These are phyloP conservation scores for Laguncularia racemosa DNA, from an alignment of 345 rosid genomes.

Conservation along the genomic window DNA sequence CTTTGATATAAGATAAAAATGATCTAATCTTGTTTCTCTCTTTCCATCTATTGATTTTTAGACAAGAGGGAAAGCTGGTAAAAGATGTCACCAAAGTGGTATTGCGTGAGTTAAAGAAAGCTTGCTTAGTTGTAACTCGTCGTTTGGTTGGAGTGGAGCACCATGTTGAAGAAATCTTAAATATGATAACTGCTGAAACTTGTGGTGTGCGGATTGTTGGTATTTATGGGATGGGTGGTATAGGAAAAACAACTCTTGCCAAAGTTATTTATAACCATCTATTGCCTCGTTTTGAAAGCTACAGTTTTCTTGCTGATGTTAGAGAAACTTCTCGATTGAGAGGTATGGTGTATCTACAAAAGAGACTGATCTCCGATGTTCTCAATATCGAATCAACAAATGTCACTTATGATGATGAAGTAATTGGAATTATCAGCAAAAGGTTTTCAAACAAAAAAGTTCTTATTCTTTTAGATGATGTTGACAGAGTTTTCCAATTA, in stretches of 20 bases:
- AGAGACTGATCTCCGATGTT: neutral
- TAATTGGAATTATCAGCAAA: neutral
- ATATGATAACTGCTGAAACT: neutral
- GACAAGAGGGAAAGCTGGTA: neutral
- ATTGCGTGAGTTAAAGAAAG: neutral
- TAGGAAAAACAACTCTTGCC: conserved; percentile 7
- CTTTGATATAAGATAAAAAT: no score
- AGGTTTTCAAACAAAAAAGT: no score
- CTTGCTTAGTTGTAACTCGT: neutral
- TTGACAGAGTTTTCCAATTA: no score
- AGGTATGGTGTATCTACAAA: conserved; percentile 1
- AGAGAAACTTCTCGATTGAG: neutral
- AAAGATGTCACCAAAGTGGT: neutral
- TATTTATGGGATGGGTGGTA: conserved; percentile 6
- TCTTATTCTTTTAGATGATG: no score
- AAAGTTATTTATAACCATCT: neutral
- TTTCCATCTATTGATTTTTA: no score
- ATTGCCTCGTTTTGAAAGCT: neutral
- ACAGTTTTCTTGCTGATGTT: conserved; percentile 3
- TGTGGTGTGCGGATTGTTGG: neutral
- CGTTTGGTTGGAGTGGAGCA: conserved; percentile 8
- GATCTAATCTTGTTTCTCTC: no score
- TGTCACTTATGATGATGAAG: neutral
- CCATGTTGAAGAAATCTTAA: neutral
- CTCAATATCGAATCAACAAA: neutral